These are phyloP conservation scores for Sporobolomyces phaffii DNA, from an alignment of 768 basidiomycete species.

Conservation along the genomic window DNA sequence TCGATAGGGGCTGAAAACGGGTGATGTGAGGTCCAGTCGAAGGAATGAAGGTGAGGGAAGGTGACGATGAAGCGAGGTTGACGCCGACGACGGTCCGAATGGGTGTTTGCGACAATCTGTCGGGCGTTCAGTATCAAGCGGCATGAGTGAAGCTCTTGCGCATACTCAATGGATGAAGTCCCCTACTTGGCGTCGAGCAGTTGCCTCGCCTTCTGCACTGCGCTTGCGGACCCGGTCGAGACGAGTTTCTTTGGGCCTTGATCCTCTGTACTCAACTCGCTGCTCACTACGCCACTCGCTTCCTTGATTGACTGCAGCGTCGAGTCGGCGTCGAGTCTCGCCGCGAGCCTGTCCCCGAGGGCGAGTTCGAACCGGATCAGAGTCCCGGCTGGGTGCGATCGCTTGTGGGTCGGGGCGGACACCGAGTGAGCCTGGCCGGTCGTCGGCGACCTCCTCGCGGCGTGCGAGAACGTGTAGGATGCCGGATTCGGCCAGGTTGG, in stretches of 20 bases:
- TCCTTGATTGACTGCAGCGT: not conserved
- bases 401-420: not conserved
- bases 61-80: not conserved
- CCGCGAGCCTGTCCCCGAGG: constrained; percentile 22
- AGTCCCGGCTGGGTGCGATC: too few species aligned
- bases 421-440: not conserved
- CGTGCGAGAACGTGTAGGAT: constrained; percentile 4
- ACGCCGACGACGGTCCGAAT: constrained; percentile 17
- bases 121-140: too few species aligned
- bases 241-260: not conserved
- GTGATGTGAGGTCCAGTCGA: not conserved
- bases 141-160: too few species aligned
- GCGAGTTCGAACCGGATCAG: constrained; percentile 20
- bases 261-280: not conserved
- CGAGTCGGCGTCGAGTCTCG: constrained; percentile 4
- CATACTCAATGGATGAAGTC: too few species aligned
- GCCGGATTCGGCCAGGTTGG: constrained; percentile 10
- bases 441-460: not conserved
- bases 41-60: not conserved
- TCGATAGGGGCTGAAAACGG: not conserved
- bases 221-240: constrained; percentile 1
- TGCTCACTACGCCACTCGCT: constrained; percentile 7
- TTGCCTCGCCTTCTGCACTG: constrained; percentile 25
- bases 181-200: constrained; percentile 25
- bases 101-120: constrained; percentile 28